These are phyloP conservation scores for Botrytis tulipae DNA, from an alignment of 2,329 filamentous ascomycete genomes.

Conservation along the genomic window DNA sequence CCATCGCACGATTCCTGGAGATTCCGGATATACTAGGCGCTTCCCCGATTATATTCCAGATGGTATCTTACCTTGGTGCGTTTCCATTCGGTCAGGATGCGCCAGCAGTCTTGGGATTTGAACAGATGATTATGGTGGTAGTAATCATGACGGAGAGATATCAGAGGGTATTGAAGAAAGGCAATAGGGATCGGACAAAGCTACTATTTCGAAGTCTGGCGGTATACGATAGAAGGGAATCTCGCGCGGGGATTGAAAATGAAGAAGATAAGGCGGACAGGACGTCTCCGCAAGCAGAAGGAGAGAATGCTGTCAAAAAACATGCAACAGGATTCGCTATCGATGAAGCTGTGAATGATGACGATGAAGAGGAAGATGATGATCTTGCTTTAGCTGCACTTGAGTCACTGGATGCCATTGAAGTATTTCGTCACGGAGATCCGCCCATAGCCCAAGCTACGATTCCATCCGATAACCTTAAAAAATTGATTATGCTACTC, in stretches of 20 bases:
- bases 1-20: slow-evolving; percentile 68
- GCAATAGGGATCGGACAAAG: slow-evolving; percentile 57
- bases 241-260: slow-evolving; percentile 24
- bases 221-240: slow-evolving; percentile 62
- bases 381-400: slow-evolving; percentile 67
- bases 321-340: slow-evolving; percentile 42
- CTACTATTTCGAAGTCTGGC: slow-evolving; percentile 70
- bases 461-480: slow-evolving; percentile 71
- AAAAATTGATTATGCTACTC: slow-evolving; percentile 67
- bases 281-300: neutral
- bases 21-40: slow-evolving; percentile 67
- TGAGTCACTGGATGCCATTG: slow-evolving; percentile 63
- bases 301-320: slow-evolving; percentile 28
- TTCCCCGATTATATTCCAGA: slow-evolving; percentile 68
- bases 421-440: slow-evolving; percentile 56
- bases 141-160: slow-evolving; percentile 71
- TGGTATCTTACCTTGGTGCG: slow-evolving; percentile 67
- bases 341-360: slow-evolving; percentile 46
- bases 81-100: slow-evolving; percentile 72
- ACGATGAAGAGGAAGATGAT: slow-evolving; percentile 52
- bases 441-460: slow-evolving; percentile 59
- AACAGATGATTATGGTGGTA: slow-evolving; percentile 69
- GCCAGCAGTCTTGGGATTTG: slow-evolving; percentile 66
- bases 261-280: neutral
- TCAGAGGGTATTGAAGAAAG: slow-evolving; percentile 58